Conservation (phyloP, 768 basidiomycete species). For the Kondoa subrosea region DNA sequence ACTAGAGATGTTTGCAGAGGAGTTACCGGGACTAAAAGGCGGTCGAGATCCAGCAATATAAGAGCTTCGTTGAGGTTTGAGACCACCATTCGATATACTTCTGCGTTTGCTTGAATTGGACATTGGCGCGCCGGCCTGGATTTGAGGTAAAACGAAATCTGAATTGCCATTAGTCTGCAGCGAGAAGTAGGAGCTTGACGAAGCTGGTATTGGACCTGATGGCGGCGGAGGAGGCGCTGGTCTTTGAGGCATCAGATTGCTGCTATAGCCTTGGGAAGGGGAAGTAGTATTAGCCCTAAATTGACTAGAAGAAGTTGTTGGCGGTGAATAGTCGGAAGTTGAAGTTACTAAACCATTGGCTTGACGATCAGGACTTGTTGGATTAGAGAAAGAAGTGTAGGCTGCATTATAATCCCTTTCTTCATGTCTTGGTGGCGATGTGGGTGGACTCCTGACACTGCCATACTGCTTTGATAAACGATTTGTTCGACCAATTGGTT, state of each 20-base stretch:
- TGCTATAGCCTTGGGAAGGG: neutral
- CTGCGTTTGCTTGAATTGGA: neutral
- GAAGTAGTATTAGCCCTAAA: neutral
- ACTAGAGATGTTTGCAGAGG: neutral
- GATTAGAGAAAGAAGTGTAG: neutral
- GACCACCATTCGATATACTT: neutral
- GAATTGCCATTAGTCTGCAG: neutral
- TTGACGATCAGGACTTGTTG: neutral
- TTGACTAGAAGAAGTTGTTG: neutral
- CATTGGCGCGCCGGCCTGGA: neutral
- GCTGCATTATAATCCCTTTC: neutral
- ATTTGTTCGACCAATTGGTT: neutral
- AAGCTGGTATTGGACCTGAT: neutral
- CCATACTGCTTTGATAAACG: neutral
- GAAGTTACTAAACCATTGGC: neutral
- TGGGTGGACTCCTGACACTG: neutral
- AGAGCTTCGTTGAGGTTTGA: neutral
- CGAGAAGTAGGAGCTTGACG: neutral
- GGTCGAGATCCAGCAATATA: slow-evolving; percentile 7
- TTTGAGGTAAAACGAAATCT: neutral
- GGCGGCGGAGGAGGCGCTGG: neutral
- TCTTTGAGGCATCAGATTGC: neutral
- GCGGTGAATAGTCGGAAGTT: no score
- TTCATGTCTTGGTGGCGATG: neutral
- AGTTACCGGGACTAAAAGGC: neutral